A percentile compares a stretch with the other conserved stretches of the same genome.
Conservation (phyloP, 306 rosid species). For the Acmispon strigosus region DNA sequence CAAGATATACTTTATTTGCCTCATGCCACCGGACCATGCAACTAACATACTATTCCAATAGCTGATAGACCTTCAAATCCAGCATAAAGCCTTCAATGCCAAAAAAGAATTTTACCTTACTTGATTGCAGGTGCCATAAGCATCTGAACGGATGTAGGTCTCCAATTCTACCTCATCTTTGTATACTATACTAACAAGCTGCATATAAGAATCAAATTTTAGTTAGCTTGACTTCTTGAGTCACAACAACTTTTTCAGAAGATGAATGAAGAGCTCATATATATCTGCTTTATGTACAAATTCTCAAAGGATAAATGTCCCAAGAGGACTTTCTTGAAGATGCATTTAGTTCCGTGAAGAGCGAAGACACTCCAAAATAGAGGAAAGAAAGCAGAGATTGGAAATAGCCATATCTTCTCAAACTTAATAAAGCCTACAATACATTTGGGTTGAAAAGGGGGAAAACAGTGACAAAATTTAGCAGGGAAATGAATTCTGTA, state of each 20-base stretch:
- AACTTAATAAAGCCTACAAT: not conserved
- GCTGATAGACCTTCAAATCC: conserved; percentile 10
- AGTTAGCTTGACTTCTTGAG: conserved; percentile 3
- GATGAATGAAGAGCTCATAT: not conserved
- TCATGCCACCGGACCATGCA: not conserved
- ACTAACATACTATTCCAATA: not conserved
- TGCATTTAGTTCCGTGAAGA: not conserved
- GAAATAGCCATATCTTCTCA: not conserved
- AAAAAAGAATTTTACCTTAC: conserved; percentile 45
- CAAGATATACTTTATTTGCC: not conserved
- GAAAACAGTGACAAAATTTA: conserved; percentile 2
- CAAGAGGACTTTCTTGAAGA: conserved; percentile 4
- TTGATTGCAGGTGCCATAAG: conserved; percentile 60
- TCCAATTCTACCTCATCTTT: conserved; percentile 82
- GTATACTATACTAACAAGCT: conserved; percentile 72
- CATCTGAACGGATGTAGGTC: conserved; percentile 69
- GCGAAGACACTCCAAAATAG: not conserved
- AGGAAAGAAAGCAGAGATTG: not conserved
- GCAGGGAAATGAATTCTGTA: not conserved
- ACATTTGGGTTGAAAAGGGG: not conserved
- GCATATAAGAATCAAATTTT: conserved; percentile 26
- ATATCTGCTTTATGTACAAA: not conserved
- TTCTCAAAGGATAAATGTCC: not conserved
- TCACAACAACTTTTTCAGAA: conserved; percentile 20
- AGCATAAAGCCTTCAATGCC: conserved; percentile 3